A percentile compares a stretch with the other conserved stretches of the same genome.
These are phyloP conservation scores for Iberis pinnata DNA, from an alignment of 345 rosid species.

Conservation along the genomic window DNA sequence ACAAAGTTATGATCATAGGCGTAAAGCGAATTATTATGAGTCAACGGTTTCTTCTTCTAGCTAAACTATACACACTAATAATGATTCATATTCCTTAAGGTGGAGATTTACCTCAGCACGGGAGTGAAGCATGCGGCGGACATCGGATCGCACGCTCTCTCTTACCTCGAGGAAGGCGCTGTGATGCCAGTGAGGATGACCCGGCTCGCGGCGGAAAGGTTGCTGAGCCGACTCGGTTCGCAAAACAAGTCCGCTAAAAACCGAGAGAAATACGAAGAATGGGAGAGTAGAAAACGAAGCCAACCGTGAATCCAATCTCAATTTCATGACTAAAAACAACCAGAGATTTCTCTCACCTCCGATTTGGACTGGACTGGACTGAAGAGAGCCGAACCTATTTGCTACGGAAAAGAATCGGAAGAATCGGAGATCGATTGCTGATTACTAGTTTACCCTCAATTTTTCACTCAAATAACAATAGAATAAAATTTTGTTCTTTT, in stretches of 20 bases:
- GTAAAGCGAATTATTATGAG: neutral
- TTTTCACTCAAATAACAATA: neutral
- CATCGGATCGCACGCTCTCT: constrained; percentile 80
- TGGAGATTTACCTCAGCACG: constrained; percentile 75
- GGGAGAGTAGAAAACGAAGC: constrained; percentile 1
- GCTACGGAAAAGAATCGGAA: neutral
- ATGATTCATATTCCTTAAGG: neutral
- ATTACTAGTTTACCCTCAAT: constrained; percentile 20
- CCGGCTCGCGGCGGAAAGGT: constrained; percentile 86
- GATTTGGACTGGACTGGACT: constrained; percentile 26
- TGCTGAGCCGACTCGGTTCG: constrained; percentile 52
- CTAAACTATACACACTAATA: constrained; percentile 14
- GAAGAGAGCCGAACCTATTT: constrained; percentile 15
- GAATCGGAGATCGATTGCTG: neutral
- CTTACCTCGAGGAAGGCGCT: constrained; percentile 91
- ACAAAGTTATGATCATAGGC: constrained; percentile 12
- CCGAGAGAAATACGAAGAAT: constrained; percentile 11
- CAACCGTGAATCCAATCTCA: constrained; percentile 26
- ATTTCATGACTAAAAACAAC: constrained; percentile 29
- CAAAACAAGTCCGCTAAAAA: constrained; percentile 36
- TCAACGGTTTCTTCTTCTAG: constrained; percentile 3
- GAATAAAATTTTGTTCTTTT: constrained; percentile 6
- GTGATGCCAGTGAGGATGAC: constrained; percentile 97
- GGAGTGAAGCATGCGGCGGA: constrained; percentile 89
- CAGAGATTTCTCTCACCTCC: constrained; percentile 23